Evolutionary conservation across 345 rosid species (phyloP).

Genomic region (Iberis pinnata): DNA sequence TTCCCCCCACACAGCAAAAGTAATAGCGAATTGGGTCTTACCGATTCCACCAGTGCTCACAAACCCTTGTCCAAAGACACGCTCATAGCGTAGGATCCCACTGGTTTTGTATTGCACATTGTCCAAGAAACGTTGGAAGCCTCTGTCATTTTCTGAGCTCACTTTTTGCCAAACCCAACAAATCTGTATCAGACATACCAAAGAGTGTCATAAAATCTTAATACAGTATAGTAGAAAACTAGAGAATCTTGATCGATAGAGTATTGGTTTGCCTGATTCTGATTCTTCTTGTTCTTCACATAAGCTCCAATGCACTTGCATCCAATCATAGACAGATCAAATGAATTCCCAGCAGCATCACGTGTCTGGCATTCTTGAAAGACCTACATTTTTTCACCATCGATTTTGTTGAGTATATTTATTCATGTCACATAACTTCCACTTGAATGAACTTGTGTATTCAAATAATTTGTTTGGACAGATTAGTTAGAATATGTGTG

Average conservation of each 20-base stretch:
- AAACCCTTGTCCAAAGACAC: constrained; percentile 84
- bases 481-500: too few relatives aligned
- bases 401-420: background rate
- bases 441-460: background rate
- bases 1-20: background rate
- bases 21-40: constrained; percentile 21
- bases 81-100: constrained; percentile 88
- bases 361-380: constrained; percentile 60
- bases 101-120: constrained; percentile 78
- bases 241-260: constrained; percentile 14
- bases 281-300: constrained; percentile 87
- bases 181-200: constrained; percentile 49
- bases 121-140: constrained; percentile 94
- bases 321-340: constrained; percentile 71
- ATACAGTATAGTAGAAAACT: background rate
- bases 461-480: background rate
- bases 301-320: constrained; percentile 97
- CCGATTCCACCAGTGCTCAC: constrained; percentile 99
- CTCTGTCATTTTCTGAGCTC: constrained; percentile 63
- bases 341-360: constrained; percentile 63
- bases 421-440: background rate
- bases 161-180: constrained; percentile 96
- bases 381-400: constrained; percentile 38
- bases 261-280: constrained; percentile 66
- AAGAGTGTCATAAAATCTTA: background rate